A percentile compares a stretch with the other conserved stretches of the same genome.
Evolutionary conservation across 192 early-diverging fungal species (phyloP).

Genomic region (Geranomyces michiganensis): DNA sequence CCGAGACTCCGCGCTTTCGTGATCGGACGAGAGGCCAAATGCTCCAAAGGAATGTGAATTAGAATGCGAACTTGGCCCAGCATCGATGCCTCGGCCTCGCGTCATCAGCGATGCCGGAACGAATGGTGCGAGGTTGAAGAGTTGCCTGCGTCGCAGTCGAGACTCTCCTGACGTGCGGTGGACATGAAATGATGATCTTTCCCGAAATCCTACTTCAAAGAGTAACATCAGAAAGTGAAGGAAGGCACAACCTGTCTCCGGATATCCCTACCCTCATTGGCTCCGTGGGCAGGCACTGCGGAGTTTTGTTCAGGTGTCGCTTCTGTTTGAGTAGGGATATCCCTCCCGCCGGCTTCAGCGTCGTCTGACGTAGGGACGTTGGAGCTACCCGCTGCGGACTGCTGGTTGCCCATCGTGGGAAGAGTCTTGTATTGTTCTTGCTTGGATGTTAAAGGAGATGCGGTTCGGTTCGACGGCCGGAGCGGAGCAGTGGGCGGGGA

Average conservation of each 20-base stretch:
- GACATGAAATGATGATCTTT: conserved; percentile 3
- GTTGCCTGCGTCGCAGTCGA: conserved; percentile 13
- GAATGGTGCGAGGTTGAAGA: conserved; percentile 17
- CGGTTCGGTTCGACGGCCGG: too few species aligned
- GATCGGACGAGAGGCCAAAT: background rate
- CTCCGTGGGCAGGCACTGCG: background rate
- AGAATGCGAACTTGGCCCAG: too few species aligned
- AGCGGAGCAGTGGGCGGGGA: too few species aligned
- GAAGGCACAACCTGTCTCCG: background rate
- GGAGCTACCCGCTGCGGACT: background rate
- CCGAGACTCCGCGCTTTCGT: background rate
- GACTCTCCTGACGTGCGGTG: conserved; percentile 8
- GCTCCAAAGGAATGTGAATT: background rate
- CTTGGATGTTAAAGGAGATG: too few species aligned
- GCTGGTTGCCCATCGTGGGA: background rate
- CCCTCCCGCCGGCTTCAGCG: background rate
- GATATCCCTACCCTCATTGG: background rate
- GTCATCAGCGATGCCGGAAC: conserved; percentile 18
- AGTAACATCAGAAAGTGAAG: background rate
- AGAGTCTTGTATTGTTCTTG: background rate
- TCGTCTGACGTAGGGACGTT: background rate
- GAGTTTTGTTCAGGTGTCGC: background rate
- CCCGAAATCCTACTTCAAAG: background rate
- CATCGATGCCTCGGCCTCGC: background rate
- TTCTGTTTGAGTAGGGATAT: background rate